Evolutionary conservation across 352 stramenopile species (phyloP).

Genomic region (Globisporangium apiculatum): DNA sequence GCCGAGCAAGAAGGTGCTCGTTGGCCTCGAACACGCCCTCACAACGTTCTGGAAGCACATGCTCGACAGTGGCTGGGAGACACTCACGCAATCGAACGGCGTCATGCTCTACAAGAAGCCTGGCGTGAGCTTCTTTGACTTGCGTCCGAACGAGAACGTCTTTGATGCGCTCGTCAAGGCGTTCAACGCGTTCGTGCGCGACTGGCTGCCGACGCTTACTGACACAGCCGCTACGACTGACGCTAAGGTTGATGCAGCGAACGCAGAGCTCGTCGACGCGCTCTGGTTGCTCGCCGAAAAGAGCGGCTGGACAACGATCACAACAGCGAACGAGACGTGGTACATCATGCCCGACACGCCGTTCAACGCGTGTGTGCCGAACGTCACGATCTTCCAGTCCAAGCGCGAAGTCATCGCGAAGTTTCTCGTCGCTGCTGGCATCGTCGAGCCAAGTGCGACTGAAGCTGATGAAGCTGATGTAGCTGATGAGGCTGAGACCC

Average conservation of each 20-base stretch:
- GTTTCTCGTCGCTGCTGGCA: constrained; percentile 33
- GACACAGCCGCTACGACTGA: constrained; percentile 11
- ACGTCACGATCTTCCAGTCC: constrained; percentile 67
- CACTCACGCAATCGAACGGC: constrained; percentile 43
- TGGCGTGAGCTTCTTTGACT: constrained; percentile 55
- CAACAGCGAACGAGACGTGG: constrained; percentile 35
- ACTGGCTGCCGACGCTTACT: constrained; percentile 15
- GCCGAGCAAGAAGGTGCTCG: constrained; percentile 15
- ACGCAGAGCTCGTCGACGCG: constrained; percentile 29
- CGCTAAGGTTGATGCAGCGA: constrained; percentile 12
- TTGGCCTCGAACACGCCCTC: constrained; percentile 19
- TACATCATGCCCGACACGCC: constrained; percentile 58
- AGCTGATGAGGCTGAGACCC: background rate
- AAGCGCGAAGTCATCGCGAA: constrained; percentile 55
- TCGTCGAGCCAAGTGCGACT: constrained; percentile 9
- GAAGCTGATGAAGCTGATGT: constrained; percentile 4
- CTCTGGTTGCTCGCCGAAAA: constrained; percentile 51
- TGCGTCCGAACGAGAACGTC: constrained; percentile 67
- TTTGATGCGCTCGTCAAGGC: constrained; percentile 67
- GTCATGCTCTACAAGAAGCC: constrained; percentile 65
- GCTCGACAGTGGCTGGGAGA: constrained; percentile 50
- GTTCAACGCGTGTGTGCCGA: constrained; percentile 64
- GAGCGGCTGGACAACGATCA: constrained; percentile 55
- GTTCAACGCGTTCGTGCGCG: constrained; percentile 35
- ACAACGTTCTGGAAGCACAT: constrained; percentile 53